Base-by-base conservation (phyloP, 2,329 filamentous ascomycete species). In the Alternaria hordeiaustralica region DNA sequence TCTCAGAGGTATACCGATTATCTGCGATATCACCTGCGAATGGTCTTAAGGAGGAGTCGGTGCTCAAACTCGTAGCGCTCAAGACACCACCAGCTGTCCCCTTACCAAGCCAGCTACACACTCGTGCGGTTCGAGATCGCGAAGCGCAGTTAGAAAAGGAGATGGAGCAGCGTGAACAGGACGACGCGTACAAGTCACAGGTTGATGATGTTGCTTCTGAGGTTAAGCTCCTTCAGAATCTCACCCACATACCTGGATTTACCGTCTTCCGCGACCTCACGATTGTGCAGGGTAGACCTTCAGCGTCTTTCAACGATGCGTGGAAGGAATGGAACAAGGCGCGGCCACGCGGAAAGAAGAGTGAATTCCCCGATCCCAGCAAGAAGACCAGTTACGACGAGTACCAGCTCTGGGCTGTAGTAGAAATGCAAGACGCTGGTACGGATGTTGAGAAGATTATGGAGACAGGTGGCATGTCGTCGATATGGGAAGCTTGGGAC, bases 361-460 rank as follows among this genome's bases (percentile, higher is more conserved):
- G 85, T 70, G 78, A 84, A 63, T 88, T 89, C 61, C 86, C 87
- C 0, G 86, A 89, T 64, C 87, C 87, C 5, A 81, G 81, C 7
- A 86, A 83, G 65, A 86, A 85, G 61, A 77, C 79, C 20, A 84
- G 82, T 43, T 89, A 88, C 64, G 79, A 82, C 0, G 83, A 85
- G 44, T 81, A 83, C 5, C 87, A 90, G 71, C 79, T 89, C 3
- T 90, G 88, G 87, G 87, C 87, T 0, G 84, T 90, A 13, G 81
- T 90, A 12, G 88, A 90, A 69, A 90, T 90, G 88, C 85, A 88
- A 70, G 87, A 90, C 71, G 88, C 88, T 0, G 88, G 88, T 3
- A 84, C 80, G 20, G 87, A 89, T 69, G 79, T 89, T 36, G 75
- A 77, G 28, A 80, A 79, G 60, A 60, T 78, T n/a, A 75, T 79